A percentile compares a stretch with the other conserved stretches of the same genome.
phyloP scores from a whole-genome alignment of 2,329 filamentous ascomycete species.

The Diaporthe sp. region DNA sequence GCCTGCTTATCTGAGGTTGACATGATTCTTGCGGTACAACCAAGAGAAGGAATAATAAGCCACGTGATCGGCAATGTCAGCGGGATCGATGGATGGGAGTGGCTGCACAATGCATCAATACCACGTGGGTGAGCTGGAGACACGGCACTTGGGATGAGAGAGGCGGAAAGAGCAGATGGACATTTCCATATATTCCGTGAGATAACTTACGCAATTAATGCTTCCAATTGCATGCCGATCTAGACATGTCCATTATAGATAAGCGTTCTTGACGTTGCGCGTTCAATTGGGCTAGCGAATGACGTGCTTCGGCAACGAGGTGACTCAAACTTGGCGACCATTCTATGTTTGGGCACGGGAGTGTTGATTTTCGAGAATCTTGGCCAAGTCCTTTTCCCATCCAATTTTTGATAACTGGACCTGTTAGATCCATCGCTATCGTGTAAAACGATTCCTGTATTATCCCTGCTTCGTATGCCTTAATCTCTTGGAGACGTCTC shows the following conservation, averaged over 20 bases:
- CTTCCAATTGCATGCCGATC: not conserved
- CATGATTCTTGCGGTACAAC: not conserved
- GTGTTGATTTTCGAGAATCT: not conserved
- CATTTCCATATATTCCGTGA: not conserved
- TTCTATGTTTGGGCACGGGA: not conserved
- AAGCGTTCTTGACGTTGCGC: not conserved
- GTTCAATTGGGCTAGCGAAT: conserved; percentile 3
- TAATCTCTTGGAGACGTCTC: not conserved
- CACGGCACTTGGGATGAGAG: not conserved
- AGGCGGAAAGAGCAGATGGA: not conserved
- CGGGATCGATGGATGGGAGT: not conserved
- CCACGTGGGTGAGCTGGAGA: not conserved
- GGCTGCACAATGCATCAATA: not conserved
- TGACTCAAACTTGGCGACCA: conserved; percentile 12
- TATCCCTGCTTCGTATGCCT: accelerated
- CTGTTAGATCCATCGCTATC: not conserved
- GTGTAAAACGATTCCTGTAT: not conserved
- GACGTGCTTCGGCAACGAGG: not conserved
- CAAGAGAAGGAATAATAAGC: accelerated
- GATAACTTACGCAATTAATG: not conserved
- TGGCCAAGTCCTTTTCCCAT: not conserved
- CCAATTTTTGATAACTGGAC: not conserved
- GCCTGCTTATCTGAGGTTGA: not conserved
- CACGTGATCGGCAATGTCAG: not conserved
- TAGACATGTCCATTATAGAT: not conserved